phyloP scores from a whole-genome alignment of 306 rosid genomes.

The Betula pendula region DNA sequence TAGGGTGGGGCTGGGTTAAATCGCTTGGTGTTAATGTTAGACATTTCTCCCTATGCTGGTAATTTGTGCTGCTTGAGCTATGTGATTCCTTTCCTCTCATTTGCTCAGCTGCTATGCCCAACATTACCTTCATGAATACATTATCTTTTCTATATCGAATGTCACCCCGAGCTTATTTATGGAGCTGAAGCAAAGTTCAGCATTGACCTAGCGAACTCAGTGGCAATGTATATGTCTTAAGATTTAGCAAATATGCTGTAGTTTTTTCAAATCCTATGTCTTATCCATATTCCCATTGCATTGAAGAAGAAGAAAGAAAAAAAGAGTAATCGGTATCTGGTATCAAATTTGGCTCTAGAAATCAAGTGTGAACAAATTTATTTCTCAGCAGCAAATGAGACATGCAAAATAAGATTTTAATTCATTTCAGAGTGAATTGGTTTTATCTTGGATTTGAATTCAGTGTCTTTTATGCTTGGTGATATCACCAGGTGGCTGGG shows the following conservation, averaged over 20 bases:
- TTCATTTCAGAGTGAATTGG: not conserved
- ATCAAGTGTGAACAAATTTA: not conserved
- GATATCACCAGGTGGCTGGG: constrained; percentile 49
- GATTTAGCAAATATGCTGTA: no score
- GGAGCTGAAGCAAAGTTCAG: not conserved
- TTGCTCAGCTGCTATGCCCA: not conserved
- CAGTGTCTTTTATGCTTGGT: not conserved
- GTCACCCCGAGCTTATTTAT: not conserved
- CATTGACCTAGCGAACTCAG: not conserved
- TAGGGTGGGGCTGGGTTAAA: no score
- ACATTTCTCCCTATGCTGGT: no score
- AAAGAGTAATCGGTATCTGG: not conserved
- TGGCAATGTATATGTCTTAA: not conserved
- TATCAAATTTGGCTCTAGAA: not conserved
- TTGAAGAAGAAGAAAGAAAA: not conserved
- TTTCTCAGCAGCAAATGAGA: not conserved
- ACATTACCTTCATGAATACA: not conserved
- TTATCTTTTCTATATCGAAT: not conserved
- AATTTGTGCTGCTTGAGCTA: no score
- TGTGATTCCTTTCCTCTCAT: no score
- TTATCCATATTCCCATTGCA: not conserved
- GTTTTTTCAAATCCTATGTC: no score
- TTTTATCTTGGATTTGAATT: constrained; percentile 6
- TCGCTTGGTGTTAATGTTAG: no score
- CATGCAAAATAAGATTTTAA: not conserved